Evolutionary conservation across 305 asterid species (phyloP).

Genomic region (Ilex paraguariensis): DNA sequence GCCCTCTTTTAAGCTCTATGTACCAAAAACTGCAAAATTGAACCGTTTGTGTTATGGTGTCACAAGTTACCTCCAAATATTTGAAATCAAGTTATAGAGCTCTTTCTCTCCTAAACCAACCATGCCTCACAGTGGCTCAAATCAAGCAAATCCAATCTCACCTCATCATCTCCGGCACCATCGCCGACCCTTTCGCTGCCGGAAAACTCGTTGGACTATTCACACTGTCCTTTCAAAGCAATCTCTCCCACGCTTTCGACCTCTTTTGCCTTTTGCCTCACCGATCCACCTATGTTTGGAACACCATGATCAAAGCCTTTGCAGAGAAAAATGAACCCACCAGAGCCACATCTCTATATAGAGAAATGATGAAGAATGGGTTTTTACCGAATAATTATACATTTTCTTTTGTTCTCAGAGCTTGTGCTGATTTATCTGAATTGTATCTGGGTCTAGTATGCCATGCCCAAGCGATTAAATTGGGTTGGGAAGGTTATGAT

Average conservation of each 20-base stretch:
- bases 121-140: slow-evolving; percentile 23
- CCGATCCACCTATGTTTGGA: slow-evolving; percentile 33
- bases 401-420: slow-evolving; percentile 45
- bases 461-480: slow-evolving; percentile 35
- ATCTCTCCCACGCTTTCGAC: slow-evolving; percentile 19
- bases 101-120: slow-evolving; percentile 11
- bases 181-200: slow-evolving; percentile 25
- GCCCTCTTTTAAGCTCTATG: too few species aligned
- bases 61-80: slow-evolving; percentile 16
- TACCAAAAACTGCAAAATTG: background rate
- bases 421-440: slow-evolving; percentile 36
- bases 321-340: slow-evolving; percentile 27
- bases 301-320: slow-evolving; percentile 34
- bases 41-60: slow-evolving; percentile 12
- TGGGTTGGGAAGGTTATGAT: slow-evolving; percentile 51
- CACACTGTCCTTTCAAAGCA: slow-evolving; percentile 11
- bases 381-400: slow-evolving; percentile 43
- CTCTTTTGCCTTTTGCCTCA: slow-evolving; percentile 24
- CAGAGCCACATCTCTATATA: slow-evolving; percentile 28
- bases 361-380: slow-evolving; percentile 33
- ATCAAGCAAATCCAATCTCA: slow-evolving; percentile 41
- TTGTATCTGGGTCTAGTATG: slow-evolving; percentile 28
- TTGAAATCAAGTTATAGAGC: slow-evolving; percentile 12
- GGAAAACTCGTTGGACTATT: slow-evolving; percentile 24
- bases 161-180: slow-evolving; percentile 33